Base-by-base conservation (phyloP, 768 basidiomycete genomes). In the Hygrophoropsis aurantiaca region DNA sequence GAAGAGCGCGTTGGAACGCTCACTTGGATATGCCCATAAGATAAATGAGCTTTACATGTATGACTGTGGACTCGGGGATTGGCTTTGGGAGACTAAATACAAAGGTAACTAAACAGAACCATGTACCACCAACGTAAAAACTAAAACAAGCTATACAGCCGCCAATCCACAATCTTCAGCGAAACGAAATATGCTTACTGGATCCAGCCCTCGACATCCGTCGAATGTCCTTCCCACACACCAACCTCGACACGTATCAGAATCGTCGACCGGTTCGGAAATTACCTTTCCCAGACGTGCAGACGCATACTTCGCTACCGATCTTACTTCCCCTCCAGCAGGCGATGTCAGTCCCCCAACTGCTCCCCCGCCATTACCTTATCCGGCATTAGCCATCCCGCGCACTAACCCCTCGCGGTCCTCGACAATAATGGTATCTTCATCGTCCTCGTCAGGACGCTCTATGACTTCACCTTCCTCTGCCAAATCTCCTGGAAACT, bases 271-370 rank as follows among this genome's bases (percentile, higher is more conserved):
- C 54, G 79, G 80, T 13, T 88, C 89, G 4, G 86, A 88, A 53
- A 78, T 77, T 35, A 89, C 89, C 0, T 92, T 92, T 65, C 88
- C 90, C 13, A 77, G 78, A 21, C 82, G 90, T 23, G 72, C 82
- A n/a, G 90, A 92, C 56, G 87, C 90, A 9, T 82, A 80, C 46
- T 73, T 74, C 20, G 90, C 90, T 5, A 90, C 89, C 3, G 90
- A 92, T 62, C 74, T 92, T 11, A 74, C 82, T 4, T 65, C 74
- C 21, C 72, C 68, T 42, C 68, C 46, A 45, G 68, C 56, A 16
- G 70, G 66, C 40, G 81, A 85, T 55, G 60, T 77, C 45, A 69
- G 73, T 11, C 73, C 76, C 1, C 73, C 84, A n/a, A 77, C 72
- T 44, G 66, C 74, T 7, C 80, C 81, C 0, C 80, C 84, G 0